phyloP scores from a whole-genome alignment of 2,329 filamentous ascomycete species.

The Xylariales sp. region DNA sequence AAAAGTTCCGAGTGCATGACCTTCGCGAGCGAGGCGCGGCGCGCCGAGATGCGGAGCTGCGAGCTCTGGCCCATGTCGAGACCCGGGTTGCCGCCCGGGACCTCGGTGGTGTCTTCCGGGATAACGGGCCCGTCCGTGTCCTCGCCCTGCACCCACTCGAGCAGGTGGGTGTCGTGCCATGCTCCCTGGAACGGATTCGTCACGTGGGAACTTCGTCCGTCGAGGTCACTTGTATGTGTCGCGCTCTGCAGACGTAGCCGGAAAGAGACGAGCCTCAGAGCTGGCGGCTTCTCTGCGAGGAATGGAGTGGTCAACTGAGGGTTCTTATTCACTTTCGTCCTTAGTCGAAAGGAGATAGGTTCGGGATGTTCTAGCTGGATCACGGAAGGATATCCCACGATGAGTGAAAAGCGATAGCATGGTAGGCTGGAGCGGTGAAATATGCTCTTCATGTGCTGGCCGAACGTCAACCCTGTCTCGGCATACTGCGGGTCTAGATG shows the following conservation, averaged over 20 bases:
- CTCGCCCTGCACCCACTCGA: slow-evolving; percentile 1
- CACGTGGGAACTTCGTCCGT: not conserved
- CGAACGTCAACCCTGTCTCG: slow-evolving; percentile 21
- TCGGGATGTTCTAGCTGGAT: slow-evolving; percentile 24
- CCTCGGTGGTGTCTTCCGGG: not conserved
- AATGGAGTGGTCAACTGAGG: slow-evolving; percentile 9
- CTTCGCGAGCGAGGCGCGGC: not conserved
- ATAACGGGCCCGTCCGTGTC: not conserved
- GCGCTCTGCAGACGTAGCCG: slow-evolving; percentile 7
- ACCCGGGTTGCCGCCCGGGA: not conserved
- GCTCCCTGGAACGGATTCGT: not conserved
- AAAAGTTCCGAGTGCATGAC: not conserved
- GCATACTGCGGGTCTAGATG: slow-evolving; percentile 24
- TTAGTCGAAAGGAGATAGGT: slow-evolving; percentile 16
- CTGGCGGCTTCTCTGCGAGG: slow-evolving; percentile 10
- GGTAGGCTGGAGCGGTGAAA: slow-evolving; percentile 30
- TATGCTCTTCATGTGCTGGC: slow-evolving; percentile 25
- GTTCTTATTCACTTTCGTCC: slow-evolving; percentile 9
- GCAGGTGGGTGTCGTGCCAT: slow-evolving; percentile 2
- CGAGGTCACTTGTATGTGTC: slow-evolving; percentile 3
- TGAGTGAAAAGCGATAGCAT: slow-evolving; percentile 17
- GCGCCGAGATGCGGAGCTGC: not conserved
- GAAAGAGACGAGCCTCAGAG: slow-evolving; percentile 11
- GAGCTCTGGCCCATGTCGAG: slow-evolving; percentile 4
- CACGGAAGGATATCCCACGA: slow-evolving; percentile 19